Percentiles rank a stretch among this genome's conserved stretches.
These are phyloP conservation scores for Phytophthora lateralis DNA, from an alignment of 352 stramenopile species.

Conservation along the genomic window DNA sequence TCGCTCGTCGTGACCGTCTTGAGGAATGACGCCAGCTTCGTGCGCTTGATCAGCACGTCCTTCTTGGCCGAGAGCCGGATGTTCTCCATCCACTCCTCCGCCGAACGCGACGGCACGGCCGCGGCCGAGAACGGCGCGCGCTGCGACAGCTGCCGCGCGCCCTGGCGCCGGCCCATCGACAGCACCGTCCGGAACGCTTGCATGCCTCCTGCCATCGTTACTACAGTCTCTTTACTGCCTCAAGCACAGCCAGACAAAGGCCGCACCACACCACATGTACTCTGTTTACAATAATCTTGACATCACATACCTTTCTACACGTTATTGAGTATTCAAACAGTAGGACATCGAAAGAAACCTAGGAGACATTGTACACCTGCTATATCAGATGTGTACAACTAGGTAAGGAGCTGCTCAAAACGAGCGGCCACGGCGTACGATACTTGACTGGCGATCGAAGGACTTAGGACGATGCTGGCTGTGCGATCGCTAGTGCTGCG, in stretches of 20 bases:
- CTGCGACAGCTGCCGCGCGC: constrained; percentile 40
- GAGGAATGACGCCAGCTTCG: constrained; percentile 84
- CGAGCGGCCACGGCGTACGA: constrained; percentile 13
- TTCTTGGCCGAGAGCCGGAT: constrained; percentile 73
- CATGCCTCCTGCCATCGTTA: constrained; percentile 47
- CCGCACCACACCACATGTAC: not conserved
- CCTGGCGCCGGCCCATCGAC: constrained; percentile 55
- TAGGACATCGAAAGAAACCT: not conserved
- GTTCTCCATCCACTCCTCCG: constrained; percentile 84
- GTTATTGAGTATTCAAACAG: too few species aligned
- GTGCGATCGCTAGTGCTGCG: constrained; percentile 30
- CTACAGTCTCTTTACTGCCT: not conserved
- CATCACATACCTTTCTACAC: too few species aligned
- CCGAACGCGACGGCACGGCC: constrained; percentile 51
- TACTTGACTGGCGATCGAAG: constrained; percentile 20
- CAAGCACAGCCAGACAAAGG: constrained; percentile 19
- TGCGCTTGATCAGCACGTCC: constrained; percentile 83
- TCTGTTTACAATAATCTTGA: too few species aligned
- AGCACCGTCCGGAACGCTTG: constrained; percentile 75
- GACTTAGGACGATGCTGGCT: constrained; percentile 26
- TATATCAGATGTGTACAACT: not conserved
- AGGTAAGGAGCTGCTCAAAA: not conserved
- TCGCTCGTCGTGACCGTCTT: constrained; percentile 84
- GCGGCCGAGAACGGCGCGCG: constrained; percentile 45
- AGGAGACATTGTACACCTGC: not conserved